Evolutionary conservation across 2,329 filamentous ascomycete species (phyloP).

Genomic region (Penicillium sp.): DNA sequence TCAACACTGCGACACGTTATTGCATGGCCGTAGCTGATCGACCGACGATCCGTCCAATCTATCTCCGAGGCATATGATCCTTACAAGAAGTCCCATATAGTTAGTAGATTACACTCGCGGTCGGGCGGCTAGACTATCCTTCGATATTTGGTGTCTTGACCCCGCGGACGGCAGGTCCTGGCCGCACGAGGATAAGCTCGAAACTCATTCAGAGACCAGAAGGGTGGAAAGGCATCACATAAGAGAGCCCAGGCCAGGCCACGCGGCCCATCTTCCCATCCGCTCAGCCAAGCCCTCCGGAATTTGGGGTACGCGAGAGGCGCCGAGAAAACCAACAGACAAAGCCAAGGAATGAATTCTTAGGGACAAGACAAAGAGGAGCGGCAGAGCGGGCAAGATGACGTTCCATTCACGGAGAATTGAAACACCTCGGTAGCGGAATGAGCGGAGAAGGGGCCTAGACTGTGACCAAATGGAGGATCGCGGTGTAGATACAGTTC

Average conservation of each 20-base stretch:
- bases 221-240: neutral
- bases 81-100: neutral
- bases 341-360: slow-evolving; percentile 6
- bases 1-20: neutral
- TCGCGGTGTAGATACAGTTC: neutral
- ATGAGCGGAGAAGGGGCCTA: slow-evolving; percentile 8
- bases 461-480: neutral
- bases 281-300: slow-evolving; percentile 16
- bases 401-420: neutral
- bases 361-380: neutral
- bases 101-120: neutral
- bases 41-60: neutral
- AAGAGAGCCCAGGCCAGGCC: slow-evolving; percentile 5
- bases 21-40: neutral
- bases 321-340: slow-evolving; percentile 8
- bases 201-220: slow-evolving; percentile 1
- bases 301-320: neutral
- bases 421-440: slow-evolving; percentile 3
- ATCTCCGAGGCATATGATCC: neutral
- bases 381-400: neutral
- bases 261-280: slow-evolving; percentile 15
- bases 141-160: neutral
- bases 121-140: neutral
- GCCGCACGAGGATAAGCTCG: neutral
- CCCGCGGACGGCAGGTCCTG: neutral